Base-by-base conservation (phyloP, 2,329 filamentous ascomycete species). In the Trichoderma sp. region DNA sequence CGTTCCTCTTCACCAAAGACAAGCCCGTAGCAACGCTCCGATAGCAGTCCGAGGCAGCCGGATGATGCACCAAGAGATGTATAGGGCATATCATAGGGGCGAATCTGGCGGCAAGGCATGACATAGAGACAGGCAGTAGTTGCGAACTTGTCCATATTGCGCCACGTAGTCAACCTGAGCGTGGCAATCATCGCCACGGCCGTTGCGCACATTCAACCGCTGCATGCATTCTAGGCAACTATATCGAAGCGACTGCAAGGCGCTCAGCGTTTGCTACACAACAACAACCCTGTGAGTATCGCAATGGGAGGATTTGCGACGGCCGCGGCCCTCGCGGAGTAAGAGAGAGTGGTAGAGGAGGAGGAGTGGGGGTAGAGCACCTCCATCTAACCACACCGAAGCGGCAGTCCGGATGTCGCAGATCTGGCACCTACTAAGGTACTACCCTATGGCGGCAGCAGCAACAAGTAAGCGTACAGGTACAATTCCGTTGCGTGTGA, bases 371-470 rank as follows among this genome's bases (percentile, higher is more conserved):
- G 44, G 47, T 48, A 19, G 34, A 24, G n/a, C 51, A 45, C 51
- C 59, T 43, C 58, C 50, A 39, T 17, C 24, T 61, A 43, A 41
- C 47, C 48, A 54, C 26, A 52, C 48, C 24, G 24, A 54, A 52
- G n/a, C 48, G 59, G 59, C 59, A 44, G 7, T 34, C 54, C 48
- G 59, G 59, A 17, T 52, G 26, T 39, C 48, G 59, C 26, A 62
- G 59, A 60, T 60, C 57, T 51, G 47, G 47, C 17, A 28, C 57
- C 41, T n/a, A n/a, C n/a, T n/a, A n/a, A n/a, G n/a, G n/a, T n/a
- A n/a, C n/a, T n/a, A n/a, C n/a, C n/a, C n/a, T 51, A 26, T 24
- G 43, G 57, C 45, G 21, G 34, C 34, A 30, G 57, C n/a, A 30
- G 28, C 19, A 43, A 28, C 21, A 28, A 26, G 58, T 61, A 24